These are phyloP conservation scores for Mycena belliarum DNA, from an alignment of 768 basidiomycete species.

Conservation along the genomic window DNA sequence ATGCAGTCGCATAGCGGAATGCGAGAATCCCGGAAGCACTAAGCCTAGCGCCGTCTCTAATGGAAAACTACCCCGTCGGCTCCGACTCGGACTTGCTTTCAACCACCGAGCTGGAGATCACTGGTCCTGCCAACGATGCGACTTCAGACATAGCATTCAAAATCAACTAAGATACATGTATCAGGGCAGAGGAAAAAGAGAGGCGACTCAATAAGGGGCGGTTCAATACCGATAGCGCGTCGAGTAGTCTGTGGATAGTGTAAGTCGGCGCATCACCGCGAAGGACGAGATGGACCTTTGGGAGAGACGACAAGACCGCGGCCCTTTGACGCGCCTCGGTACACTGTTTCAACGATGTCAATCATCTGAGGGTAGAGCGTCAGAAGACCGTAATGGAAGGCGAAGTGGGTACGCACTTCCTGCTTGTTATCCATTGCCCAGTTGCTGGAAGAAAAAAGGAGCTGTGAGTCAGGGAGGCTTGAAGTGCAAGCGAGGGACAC, in stretches of 20 bases:
- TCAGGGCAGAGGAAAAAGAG: not conserved
- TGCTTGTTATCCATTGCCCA: conserved; percentile 99
- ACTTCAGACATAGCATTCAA: conserved; percentile 23
- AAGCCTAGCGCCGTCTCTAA: conserved; percentile 7
- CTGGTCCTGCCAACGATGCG: conserved; percentile 33
- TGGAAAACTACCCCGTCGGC: conserved; percentile 19
- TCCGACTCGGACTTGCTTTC: conserved; percentile 34
- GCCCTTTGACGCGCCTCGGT: conserved; percentile 96
- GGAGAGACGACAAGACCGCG: conserved; percentile 97
- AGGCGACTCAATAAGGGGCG: not conserved
- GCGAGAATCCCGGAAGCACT: conserved; percentile 12
- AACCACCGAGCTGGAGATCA: conserved; percentile 33
- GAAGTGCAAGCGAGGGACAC: conserved; percentile 30
- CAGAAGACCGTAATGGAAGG: not conserved
- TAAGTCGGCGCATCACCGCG: not conserved
- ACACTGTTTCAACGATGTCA: conserved; percentile 98
- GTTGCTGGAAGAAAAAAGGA: conserved; percentile 57
- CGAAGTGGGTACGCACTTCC: conserved; percentile 57
- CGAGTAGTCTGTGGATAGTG: conserved; percentile 62
- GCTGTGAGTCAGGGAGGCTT: not conserved
- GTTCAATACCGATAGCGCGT: conserved; percentile 77
- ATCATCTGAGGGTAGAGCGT: conserved; percentile 63
- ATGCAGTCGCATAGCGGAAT: conserved; percentile 14
- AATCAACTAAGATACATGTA: not conserved
- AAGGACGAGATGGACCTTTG: conserved; percentile 59